Evolutionary conservation across 1,284 basidiomycete species (phyloP).

Genomic region (Melampsora larici-populina): DNA sequence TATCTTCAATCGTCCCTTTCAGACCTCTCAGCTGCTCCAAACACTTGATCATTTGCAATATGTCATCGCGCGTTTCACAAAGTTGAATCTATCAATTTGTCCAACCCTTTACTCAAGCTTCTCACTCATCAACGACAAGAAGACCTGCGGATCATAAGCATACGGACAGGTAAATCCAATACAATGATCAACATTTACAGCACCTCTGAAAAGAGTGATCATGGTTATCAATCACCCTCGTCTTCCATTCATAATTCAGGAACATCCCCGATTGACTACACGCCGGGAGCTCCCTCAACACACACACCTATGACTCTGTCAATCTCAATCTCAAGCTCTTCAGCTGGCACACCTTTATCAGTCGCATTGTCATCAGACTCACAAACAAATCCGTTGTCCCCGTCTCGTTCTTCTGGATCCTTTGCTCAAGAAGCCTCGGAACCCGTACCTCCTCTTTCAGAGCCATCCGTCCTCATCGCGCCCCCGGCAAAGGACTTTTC

Average conservation of each 20-base stretch:
- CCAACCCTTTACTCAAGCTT: constrained; percentile 64
- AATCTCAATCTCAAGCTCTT: background rate
- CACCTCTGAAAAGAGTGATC: constrained; percentile 3
- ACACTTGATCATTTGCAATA: constrained; percentile 75
- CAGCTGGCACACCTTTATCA: background rate
- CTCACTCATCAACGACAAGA: constrained; percentile 17
- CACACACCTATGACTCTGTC: background rate
- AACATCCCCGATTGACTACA: background rate
- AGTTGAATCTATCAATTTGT: constrained; percentile 96
- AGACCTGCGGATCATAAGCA: constrained; percentile 18
- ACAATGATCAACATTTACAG: background rate
- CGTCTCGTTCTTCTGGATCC: background rate
- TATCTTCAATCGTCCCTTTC: constrained; percentile 93
- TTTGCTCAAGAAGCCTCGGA: background rate
- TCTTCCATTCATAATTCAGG: background rate
- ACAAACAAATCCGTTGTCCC: background rate
- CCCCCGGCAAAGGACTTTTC: constrained; percentile 52
- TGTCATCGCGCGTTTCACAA: constrained; percentile 88
- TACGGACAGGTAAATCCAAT: constrained; percentile 5
- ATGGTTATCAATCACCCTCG: background rate
- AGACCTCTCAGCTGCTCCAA: constrained; percentile 65
- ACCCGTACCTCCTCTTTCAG: background rate
- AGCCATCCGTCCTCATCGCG: constrained; percentile 15
- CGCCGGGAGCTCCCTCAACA: background rate
- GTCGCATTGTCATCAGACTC: background rate